phyloP scores from a whole-genome alignment of 192 early-diverging fungal genomes.

The Geranomyces variabilis region DNA sequence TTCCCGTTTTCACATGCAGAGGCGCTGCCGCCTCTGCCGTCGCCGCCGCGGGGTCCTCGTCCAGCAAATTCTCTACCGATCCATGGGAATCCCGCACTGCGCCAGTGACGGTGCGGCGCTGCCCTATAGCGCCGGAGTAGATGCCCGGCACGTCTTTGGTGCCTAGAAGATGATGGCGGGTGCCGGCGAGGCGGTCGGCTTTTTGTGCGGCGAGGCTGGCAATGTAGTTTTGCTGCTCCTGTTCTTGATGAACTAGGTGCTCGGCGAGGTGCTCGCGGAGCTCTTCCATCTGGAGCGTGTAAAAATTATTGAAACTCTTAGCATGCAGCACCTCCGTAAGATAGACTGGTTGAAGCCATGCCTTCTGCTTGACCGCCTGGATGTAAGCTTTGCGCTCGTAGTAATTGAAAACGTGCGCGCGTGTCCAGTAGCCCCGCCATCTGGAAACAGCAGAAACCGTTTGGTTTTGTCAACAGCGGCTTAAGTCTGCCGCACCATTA shows the following conservation, averaged over 20 bases:
- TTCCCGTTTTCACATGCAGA: background rate
- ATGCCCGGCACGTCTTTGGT: conserved; percentile 52
- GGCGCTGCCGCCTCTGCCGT: background rate
- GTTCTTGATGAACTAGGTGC: conserved; percentile 24
- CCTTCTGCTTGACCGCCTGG: conserved; percentile 29
- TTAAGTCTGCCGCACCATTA: background rate
- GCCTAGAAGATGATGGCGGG: conserved; percentile 50
- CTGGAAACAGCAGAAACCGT: conserved; percentile 25
- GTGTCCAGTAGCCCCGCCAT: conserved; percentile 47
- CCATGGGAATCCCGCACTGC: background rate
- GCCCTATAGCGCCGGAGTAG: conserved; percentile 10
- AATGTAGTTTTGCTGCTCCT: background rate
- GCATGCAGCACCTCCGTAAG: background rate
- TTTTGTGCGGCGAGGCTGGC: conserved; percentile 6
- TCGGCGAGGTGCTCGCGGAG: conserved; percentile 29
- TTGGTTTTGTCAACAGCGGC: too few relatives aligned
- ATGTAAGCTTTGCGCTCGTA: conserved; percentile 46
- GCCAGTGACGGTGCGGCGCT: background rate
- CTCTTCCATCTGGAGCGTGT: conserved; percentile 43
- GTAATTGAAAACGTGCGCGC: conserved; percentile 50
- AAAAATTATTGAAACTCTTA: background rate
- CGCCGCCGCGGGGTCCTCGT: background rate
- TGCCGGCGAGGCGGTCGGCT: conserved; percentile 38
- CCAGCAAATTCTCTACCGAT: background rate
- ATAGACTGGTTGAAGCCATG: background rate